phyloP scores from a whole-genome alignment of 441 rosid genomes.

The Populus hybrid region DNA sequence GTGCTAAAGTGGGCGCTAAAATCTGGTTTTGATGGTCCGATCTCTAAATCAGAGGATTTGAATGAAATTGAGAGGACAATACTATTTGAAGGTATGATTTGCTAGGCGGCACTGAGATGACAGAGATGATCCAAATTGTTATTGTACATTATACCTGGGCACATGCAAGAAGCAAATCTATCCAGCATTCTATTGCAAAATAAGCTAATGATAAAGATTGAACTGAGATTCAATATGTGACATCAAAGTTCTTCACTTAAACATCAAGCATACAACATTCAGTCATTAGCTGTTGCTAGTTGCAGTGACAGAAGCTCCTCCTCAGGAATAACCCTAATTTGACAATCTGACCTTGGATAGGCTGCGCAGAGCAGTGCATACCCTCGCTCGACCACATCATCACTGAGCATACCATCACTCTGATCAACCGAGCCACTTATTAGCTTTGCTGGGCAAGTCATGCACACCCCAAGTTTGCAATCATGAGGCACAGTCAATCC shows the following conservation, averaged over 20 bases:
- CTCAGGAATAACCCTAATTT: constrained; percentile 76
- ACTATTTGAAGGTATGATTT: not conserved
- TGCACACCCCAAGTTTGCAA: constrained; percentile 97
- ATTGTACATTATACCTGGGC: not conserved
- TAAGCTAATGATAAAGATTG: not conserved
- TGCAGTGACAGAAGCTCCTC: constrained; percentile 80
- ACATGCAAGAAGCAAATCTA: constrained; percentile 1
- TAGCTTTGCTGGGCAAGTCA: constrained; percentile 95
- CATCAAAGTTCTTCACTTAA: not conserved
- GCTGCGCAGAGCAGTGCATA: constrained; percentile 73
- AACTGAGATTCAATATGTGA: not conserved
- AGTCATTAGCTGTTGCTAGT: constrained; percentile 85
- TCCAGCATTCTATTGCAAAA: constrained; percentile 1
- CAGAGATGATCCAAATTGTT: not conserved
- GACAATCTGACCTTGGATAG: constrained; percentile 84
- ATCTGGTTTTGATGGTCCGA: not conserved
- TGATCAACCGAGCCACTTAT: constrained; percentile 71
- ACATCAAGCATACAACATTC: constrained; percentile 14
- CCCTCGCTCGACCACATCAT: constrained; percentile 86
- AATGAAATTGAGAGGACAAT: not conserved
- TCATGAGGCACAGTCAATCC: constrained; percentile 77
- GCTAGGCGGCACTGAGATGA: not conserved
- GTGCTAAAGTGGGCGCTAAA: no score
- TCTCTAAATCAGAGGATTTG: not conserved
- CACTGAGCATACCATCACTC: constrained; percentile 95